Base-by-base conservation (phyloP, 768 basidiomycete genomes). In the Multifurca ochricompacta region DNA sequence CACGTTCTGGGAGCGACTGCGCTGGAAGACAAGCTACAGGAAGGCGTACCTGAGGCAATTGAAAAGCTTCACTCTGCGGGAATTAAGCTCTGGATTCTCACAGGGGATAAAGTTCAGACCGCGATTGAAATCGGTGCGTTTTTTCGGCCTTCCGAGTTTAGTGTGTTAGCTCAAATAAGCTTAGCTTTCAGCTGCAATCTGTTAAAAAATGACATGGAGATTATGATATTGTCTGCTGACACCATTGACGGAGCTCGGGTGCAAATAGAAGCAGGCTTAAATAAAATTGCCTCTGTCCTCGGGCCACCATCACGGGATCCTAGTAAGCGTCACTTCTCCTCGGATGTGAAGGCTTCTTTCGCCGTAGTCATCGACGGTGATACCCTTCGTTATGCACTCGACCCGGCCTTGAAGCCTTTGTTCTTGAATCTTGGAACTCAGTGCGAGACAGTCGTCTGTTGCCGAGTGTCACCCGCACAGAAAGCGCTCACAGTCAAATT, bases 311-410 rank as follows among this genome's bases (percentile, higher is more conserved):
- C 80, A 1, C 73, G 74, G 71, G 75, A 84, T 51, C 71, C 75
- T 8, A 67, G 71, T 43, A 77, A 80, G 58, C 80, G 87, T 3
- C 87, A 86, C 0, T 87, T 88, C 61, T 69, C 83, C 1, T 67
- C 73, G 13, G 82, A 81, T 2, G 79, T 79, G 0, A 74, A 83
- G 63, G 82, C 83, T 14, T 80, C 84, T 8, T 96, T 96, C 66
- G 95, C 94, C 2, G 86, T 92, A 13, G 95, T 98, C 59, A 96
- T 98, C 55, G 95, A 98, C 65, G 95, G 95, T 1, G 92, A 96
- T 64, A 95, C 92, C 0, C 73, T 97, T 14, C 77, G 83, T 18
- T 78, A 89, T 68, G 94, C 93, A 1, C 73, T 97, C 27, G 78
- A 79, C 6, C 76, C 82, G 1, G 77, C 83, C 14, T 71, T 97